These are phyloP conservation scores for Pythium guiyangense DNA, from an alignment of 352 stramenopile species.

Conservation along the genomic window DNA sequence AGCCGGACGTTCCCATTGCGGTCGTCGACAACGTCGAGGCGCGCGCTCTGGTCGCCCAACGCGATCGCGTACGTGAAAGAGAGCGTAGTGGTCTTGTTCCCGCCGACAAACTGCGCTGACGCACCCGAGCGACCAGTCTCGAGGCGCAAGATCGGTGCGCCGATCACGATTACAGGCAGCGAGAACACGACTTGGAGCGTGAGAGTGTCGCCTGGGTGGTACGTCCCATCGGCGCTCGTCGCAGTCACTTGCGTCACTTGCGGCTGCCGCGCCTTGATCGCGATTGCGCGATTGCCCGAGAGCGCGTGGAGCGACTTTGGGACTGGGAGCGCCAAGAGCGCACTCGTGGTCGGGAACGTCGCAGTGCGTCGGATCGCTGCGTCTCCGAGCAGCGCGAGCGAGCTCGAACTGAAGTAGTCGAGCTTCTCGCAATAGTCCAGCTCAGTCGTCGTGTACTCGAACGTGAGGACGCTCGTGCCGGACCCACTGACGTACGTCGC, in stretches of 20 bases:
- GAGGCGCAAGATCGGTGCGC: conserved; percentile 35
- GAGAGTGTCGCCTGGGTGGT: conserved; percentile 54
- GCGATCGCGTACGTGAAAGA: conserved; percentile 47
- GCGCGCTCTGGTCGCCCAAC: conserved; percentile 28
- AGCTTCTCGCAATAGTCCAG: conserved; percentile 55
- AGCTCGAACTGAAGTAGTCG: conserved; percentile 54
- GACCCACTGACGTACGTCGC: conserved; percentile 50
- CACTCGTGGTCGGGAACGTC: conserved; percentile 45
- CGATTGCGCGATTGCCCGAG: conserved; percentile 37
- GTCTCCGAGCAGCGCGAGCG: conserved; percentile 28
- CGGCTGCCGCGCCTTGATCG: conserved; percentile 51
- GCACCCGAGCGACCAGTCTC: conserved; percentile 20
- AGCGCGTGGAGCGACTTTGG: conserved; percentile 38
- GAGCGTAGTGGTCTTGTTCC: conserved; percentile 39
- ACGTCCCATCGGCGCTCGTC: conserved; percentile 31
- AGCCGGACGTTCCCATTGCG: conserved; percentile 24
- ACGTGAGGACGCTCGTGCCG: conserved; percentile 35
- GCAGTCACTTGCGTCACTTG: conserved; percentile 33
- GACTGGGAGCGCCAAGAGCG: conserved; percentile 34
- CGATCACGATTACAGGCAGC: conserved; percentile 55
- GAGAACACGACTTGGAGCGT: conserved; percentile 56
- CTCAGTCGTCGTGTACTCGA: conserved; percentile 45
- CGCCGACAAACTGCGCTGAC: conserved; percentile 20
- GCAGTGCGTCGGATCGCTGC: conserved; percentile 36
- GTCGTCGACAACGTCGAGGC: conserved; percentile 53